Evolutionary conservation across 1,284 basidiomycete species (phyloP).

Genomic region (Heterobasidion annosum): DNA sequence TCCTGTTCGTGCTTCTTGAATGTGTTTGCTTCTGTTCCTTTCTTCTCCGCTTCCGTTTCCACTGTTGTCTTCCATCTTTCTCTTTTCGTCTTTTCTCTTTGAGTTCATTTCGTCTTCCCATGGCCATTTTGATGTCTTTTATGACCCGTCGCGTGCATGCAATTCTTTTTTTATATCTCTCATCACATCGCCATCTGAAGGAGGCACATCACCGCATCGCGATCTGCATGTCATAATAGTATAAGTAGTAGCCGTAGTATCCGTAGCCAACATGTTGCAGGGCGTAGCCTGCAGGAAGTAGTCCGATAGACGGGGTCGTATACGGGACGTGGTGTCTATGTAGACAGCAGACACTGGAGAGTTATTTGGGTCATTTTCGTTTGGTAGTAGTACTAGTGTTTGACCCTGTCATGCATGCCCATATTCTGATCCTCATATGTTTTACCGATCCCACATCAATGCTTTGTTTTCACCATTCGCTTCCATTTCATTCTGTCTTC

Average conservation of each 20-base stretch:
- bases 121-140: neutral
- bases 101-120: neutral
- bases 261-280: neutral
- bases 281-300: neutral
- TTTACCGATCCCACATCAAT: neutral
- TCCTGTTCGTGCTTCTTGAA: neutral
- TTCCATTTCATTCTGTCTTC: neutral
- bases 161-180: slow-evolving; percentile 7
- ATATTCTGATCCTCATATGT: neutral
- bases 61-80: neutral
- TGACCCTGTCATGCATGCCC: neutral
- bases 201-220: slow-evolving; percentile 15
- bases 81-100: neutral
- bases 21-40: neutral
- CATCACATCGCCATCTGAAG: slow-evolving; percentile 16
- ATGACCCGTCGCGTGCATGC: slow-evolving; percentile 5
- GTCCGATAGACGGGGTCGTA: neutral
- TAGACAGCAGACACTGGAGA: neutral
- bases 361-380: neutral
- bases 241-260: slow-evolving; percentile 2
- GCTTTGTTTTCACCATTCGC: neutral
- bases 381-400: neutral
- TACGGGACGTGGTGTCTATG: neutral
- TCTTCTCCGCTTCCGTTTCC: neutral
- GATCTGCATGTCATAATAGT: slow-evolving; percentile 12